These are phyloP conservation scores for Globisporangium nunn DNA, from an alignment of 352 stramenopile genomes.

Conservation along the genomic window DNA sequence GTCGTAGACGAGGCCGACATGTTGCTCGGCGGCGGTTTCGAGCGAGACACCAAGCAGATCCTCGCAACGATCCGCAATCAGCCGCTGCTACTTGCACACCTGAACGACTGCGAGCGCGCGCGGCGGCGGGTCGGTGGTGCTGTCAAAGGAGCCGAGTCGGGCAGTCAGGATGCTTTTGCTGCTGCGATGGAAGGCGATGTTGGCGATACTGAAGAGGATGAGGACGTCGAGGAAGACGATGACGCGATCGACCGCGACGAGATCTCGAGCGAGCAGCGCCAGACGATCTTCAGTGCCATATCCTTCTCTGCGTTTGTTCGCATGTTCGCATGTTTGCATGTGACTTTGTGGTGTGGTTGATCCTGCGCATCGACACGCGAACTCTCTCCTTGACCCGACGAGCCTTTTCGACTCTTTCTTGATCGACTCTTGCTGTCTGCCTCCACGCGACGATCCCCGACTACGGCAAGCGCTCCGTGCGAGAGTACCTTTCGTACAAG, in stretches of 20 bases:
- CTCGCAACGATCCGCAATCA: constrained; percentile 77
- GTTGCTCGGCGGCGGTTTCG: constrained; percentile 65
- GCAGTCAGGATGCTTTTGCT: too few relatives aligned
- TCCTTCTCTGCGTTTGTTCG: constrained; percentile 24
- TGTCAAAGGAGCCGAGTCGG: not conserved
- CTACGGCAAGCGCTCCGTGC: constrained; percentile 69
- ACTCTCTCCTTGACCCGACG: constrained; percentile 17
- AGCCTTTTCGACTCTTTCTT: constrained; percentile 15
- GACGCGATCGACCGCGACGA: constrained; percentile 15
- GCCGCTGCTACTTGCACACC: constrained; percentile 30
- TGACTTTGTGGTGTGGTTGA: not conserved
- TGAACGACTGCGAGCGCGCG: constrained; percentile 30
- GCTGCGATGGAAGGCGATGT: too few relatives aligned
- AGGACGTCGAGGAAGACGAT: constrained; percentile 11
- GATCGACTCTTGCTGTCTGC: not conserved
- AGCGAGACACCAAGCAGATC: constrained; percentile 77
- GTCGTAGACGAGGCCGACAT: constrained; percentile 81
- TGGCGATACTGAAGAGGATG: too few relatives aligned
- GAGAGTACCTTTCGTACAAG: constrained; percentile 69
- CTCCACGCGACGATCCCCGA: constrained; percentile 66
- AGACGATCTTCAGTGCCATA: constrained; percentile 81
- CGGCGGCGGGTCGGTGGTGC: constrained; percentile 1
- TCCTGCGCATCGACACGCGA: too few relatives aligned
- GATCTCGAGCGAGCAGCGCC: constrained; percentile 22
- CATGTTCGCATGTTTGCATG: not conserved